Conservation (phyloP, 345 rosid species). For the Gossypium stocksii region DNA sequence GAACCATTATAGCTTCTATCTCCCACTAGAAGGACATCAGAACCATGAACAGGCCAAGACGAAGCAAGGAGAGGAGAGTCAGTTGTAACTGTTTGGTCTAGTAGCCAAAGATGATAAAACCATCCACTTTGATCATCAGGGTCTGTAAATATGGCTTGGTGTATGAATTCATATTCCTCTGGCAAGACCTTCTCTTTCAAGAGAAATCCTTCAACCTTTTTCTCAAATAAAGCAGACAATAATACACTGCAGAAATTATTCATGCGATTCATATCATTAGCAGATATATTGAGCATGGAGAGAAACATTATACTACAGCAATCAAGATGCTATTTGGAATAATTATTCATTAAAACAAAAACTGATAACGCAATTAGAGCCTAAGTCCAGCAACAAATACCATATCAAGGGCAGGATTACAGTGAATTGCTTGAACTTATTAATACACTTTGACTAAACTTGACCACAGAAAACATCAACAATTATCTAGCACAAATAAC, state of each 20-base stretch:
- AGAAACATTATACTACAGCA: background rate
- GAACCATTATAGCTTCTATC: conserved; percentile 28
- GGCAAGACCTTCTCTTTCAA: conserved; percentile 48
- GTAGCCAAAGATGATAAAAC: conserved; percentile 98
- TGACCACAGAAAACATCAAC: background rate
- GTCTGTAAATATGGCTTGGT: conserved; percentile 75
- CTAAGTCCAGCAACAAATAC: background rate
- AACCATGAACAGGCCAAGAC: conserved; percentile 79
- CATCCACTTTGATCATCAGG: conserved; percentile 94
- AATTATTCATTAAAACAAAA: background rate
- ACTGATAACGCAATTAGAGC: background rate
- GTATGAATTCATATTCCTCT: conserved; percentile 67
- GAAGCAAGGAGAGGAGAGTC: conserved; percentile 63
- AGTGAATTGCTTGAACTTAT: background rate
- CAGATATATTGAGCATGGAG: background rate
- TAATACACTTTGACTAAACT: background rate
- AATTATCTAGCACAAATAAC: background rate
- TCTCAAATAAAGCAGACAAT: conserved; percentile 56
- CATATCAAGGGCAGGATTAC: background rate
- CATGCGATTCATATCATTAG: background rate
- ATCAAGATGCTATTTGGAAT: background rate
- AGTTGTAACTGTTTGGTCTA: conserved; percentile 66
- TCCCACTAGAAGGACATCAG: conserved; percentile 37
- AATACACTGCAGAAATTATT: conserved; percentile 59
- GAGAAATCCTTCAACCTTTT: conserved; percentile 46